A percentile compares a stretch with the other conserved stretches of the same genome.
phyloP scores from a whole-genome alignment of 306 rosid species.

The Delonix regia region DNA sequence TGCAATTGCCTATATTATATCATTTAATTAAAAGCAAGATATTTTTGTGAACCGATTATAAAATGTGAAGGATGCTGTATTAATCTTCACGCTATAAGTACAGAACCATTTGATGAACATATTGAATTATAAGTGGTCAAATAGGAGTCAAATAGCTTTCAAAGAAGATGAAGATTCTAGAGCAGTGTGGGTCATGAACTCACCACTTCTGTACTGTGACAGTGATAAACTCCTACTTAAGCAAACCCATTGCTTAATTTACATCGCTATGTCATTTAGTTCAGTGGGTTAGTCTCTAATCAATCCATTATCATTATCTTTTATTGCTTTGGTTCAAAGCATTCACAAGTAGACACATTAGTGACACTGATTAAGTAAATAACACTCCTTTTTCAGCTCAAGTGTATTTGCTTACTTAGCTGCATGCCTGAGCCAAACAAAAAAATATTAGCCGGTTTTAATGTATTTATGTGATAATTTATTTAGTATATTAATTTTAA shows the following conservation, averaged over 20 bases:
- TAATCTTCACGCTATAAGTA: no score
- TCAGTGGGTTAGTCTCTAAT: conserved; percentile 10
- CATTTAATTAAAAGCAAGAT: no score
- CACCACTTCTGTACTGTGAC: background rate
- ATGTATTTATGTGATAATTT: no score
- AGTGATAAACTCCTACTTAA: background rate
- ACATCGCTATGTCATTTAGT: background rate
- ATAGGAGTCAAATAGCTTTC: background rate
- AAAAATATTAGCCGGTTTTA: no score
- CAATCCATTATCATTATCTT: background rate
- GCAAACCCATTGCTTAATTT: conserved; percentile 4
- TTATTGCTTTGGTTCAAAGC: conserved; percentile 23
- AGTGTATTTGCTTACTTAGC: background rate
- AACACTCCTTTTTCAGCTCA: background rate
- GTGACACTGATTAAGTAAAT: background rate
- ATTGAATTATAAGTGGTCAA: background rate
- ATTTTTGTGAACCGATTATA: background rate
- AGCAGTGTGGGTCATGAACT: background rate
- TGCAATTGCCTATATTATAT: no score
- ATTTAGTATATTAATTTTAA: no score
- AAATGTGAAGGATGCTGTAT: background rate
- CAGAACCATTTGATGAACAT: no score
- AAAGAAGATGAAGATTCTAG: background rate
- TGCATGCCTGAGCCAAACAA: no score
- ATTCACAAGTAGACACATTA: background rate